A percentile compares a stretch with the other conserved stretches of the same genome.
Evolutionary conservation across 352 stramenopile species (phyloP).

Genomic region (Phytophthora syringae): DNA sequence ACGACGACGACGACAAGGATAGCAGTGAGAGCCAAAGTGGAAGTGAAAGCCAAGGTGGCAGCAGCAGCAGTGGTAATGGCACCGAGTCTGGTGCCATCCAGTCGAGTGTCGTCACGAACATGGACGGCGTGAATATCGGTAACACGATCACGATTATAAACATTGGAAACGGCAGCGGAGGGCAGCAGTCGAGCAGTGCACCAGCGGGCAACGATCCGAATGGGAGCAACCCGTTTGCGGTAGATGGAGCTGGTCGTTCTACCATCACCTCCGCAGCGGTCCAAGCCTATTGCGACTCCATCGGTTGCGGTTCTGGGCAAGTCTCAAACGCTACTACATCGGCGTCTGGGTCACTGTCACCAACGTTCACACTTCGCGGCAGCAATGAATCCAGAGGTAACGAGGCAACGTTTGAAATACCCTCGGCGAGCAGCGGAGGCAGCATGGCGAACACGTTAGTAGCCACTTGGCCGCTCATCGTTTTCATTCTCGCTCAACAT

Average conservation of each 20-base stretch:
- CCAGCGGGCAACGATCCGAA: slow-evolving; percentile 2
- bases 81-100: slow-evolving; percentile 20
- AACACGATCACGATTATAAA: slow-evolving; percentile 52
- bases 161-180: slow-evolving; percentile 23
- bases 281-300: slow-evolving; percentile 27
- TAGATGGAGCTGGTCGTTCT: slow-evolving; percentile 15
- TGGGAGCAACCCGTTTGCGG: background rate
- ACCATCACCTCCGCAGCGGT: slow-evolving; percentile 27
- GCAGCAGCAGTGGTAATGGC: slow-evolving; percentile 4
- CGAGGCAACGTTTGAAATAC: background rate
- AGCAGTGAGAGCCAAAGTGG: too few species aligned
- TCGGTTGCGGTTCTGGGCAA: slow-evolving; percentile 15
- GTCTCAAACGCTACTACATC: background rate
- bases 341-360: too few species aligned
- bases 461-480: slow-evolving; percentile 19
- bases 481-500: slow-evolving; percentile 11
- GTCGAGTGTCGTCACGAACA: slow-evolving; percentile 36
- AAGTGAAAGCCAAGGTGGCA: slow-evolving; percentile 5
- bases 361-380: too few species aligned
- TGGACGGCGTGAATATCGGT: slow-evolving; percentile 45
- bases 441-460: background rate
- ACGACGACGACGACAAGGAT: slow-evolving; percentile 5
- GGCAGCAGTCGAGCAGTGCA: slow-evolving; percentile 1
- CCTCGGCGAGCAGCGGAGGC: background rate
- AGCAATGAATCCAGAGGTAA: too few species aligned